Base-by-base conservation (phyloP, 108 stramenopile species). In the Stephanodiscus triporus region DNA sequence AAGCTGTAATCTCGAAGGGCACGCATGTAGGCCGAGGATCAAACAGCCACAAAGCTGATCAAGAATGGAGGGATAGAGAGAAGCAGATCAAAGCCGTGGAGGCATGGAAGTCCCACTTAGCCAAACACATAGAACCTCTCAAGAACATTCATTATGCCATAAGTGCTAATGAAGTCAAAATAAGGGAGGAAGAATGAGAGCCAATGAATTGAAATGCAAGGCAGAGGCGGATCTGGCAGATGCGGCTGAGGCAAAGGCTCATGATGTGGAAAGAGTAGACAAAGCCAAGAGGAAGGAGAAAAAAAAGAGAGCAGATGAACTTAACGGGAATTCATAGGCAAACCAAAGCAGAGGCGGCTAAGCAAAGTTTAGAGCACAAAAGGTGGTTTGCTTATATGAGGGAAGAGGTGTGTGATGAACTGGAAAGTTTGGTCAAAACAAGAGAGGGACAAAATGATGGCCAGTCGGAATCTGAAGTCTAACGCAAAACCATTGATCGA, bases 141-240 rank as follows among this genome's bases (percentile, higher is more conserved):
- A 4, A 59, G 14, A 32, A n/a, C 13, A 17, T 38, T 59, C 36
- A 59, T 14, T 9, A 59, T 16, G 30, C 5, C 14, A 57, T 2
- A 27, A 57, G 60, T n/a, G 60, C 19, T 3, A 13, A 20, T 10
- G 60, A 61, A 0, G 60, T 0, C 4, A 40, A 61, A 4, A 29
- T 10, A 17, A 32, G 6, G n/a, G 58, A 34, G 16, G 58, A 37
- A 59, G 36, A 29, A 59, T n/a, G 58, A 29, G 58, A 34, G 58
- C 58, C 0, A 34, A 59, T 7, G 58, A 59, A 4, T 37, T 59
- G 16, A 59, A 59, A 59, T 22, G 58, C 14, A 59, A 37, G 1
- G 58, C 58, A 34, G 58, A 59, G 10, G 58, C 58, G 27, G 58
- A 59, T 59, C 58, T 59, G 27, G 58, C 58, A 32, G 58, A 32